These are phyloP conservation scores for Spathaspora sp. DNA, from an alignment of 1,139 yeast genomes.

Conservation along the genomic window DNA sequence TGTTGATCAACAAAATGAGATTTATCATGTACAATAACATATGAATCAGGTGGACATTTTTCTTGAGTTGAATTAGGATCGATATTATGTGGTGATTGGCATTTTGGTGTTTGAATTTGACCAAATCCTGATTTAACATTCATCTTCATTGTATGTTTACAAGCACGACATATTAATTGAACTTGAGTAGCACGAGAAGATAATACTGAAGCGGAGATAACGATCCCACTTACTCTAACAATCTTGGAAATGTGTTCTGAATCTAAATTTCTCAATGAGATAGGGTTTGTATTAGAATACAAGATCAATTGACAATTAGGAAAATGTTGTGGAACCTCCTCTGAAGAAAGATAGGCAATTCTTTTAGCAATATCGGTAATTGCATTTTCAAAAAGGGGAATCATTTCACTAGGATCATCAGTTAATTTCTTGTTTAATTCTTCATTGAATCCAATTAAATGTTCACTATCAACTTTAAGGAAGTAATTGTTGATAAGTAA, in stretches of 20 bases:
- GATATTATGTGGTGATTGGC: slow-evolving; percentile 59
- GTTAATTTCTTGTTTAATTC: slow-evolving; percentile 79
- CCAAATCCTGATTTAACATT: slow-evolving; percentile 77
- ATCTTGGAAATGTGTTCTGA: slow-evolving; percentile 88
- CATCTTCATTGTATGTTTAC: slow-evolving; percentile 75
- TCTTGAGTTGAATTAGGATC: slow-evolving; percentile 44
- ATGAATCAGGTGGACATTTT: slow-evolving; percentile 89
- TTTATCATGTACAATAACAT: slow-evolving; percentile 88
- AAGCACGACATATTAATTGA: slow-evolving; percentile 82
- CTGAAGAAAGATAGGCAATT: slow-evolving; percentile 61
- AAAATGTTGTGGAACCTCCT: slow-evolving; percentile 56
- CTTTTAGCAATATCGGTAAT: slow-evolving; percentile 88
- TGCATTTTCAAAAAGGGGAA: slow-evolving; percentile 87
- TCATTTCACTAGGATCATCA: slow-evolving; percentile 87
- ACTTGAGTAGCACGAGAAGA: slow-evolving; percentile 85
- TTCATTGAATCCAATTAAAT: slow-evolving; percentile 83
- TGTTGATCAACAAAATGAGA: slow-evolving; percentile 94
- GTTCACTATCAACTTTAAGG: slow-evolving; percentile 78
- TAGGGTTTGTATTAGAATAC: slow-evolving; percentile 68
- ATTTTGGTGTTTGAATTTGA: slow-evolving; percentile 72
- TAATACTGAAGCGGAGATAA: slow-evolving; percentile 87
- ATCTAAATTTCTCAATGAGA: slow-evolving; percentile 78
- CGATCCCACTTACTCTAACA: slow-evolving; percentile 88
- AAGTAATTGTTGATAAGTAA: slow-evolving; percentile 73
- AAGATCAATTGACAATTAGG: slow-evolving; percentile 85